Base-by-base conservation (phyloP, 495 filamentous ascomycete genomes). In the Penicillium herquei region DNA sequence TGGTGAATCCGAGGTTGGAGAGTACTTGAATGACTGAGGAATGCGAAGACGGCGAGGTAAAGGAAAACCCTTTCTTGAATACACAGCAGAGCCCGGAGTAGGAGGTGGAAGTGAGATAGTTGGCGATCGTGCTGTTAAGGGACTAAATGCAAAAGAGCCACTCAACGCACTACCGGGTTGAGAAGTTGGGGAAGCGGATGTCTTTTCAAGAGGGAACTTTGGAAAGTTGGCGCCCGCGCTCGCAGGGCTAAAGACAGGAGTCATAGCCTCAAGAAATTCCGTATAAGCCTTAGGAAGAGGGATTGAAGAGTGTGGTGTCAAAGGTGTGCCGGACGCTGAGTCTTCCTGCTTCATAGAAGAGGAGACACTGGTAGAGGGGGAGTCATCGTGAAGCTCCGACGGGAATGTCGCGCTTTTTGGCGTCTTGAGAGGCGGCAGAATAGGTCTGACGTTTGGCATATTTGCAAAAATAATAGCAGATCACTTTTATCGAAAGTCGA, bases 221-320 rank as follows among this genome's bases (percentile, higher is more conserved):
- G 71, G 66, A 52, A 70, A 76, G 42, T 55, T 59, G 6, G 49
- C 59, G 1, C 64, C 71, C 1, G 72, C 70, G 34, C 69, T 73
- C 11, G 54, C 45, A 0, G 78, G 76, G 48, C 70, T 77, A 9
- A 69, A 74, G 21, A 85, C 77, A 2, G 89, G 89, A 10, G 88
- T 90, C 39, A 91, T 74, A 7, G 85, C 84, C 64, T 90, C 90
- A 51, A 98, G 84, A 66, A 97, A 98, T 61, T 98, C 90, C 40
- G 90, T 88, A 66, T 98, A 98, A 51, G 93, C 91, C 31, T 54
- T 54, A 9, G 32, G 41, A 46, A 46, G 43, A 12, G 31, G 51
- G 32, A 41, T 48, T 31, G 39, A 37, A n/a, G 41, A 46, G 54
- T 47, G 6, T 10, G 50, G 37, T n/a, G 40, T 34, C 18, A 35